These are phyloP conservation scores for Penicillium sp. DNA, from an alignment of 2,329 filamentous ascomycete species.

Conservation along the genomic window DNA sequence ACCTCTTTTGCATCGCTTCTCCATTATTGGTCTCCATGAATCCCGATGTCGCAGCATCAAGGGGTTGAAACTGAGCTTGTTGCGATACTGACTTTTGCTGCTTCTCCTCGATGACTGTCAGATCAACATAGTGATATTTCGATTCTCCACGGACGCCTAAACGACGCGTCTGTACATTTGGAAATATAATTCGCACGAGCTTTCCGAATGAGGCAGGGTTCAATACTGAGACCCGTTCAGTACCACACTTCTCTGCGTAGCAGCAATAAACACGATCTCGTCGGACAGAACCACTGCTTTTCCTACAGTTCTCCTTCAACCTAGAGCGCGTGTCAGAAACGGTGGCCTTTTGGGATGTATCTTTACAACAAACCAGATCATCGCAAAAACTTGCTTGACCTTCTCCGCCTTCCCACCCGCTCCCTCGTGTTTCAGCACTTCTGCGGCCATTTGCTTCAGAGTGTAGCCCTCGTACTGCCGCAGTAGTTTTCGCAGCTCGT, in stretches of 20 bases:
- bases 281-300: slow-evolving; percentile 71
- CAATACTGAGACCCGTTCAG: slow-evolving; percentile 88
- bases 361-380: slow-evolving; percentile 53
- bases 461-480: slow-evolving; percentile 52
- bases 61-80: slow-evolving; percentile 32
- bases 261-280: slow-evolving; percentile 92
- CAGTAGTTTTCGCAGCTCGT: slow-evolving; percentile 53
- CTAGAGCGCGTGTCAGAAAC: slow-evolving; percentile 33
- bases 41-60: slow-evolving; percentile 24
- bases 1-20: slow-evolving; percentile 39
- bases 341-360: background rate
- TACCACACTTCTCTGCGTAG: slow-evolving; percentile 91
- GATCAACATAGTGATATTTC: slow-evolving; percentile 86
- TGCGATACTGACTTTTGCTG: slow-evolving; percentile 39
- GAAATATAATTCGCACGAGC: slow-evolving; percentile 93
- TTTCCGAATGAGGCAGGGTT: slow-evolving; percentile 99
- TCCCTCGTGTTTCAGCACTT: slow-evolving; percentile 56
- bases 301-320: slow-evolving; percentile 54
- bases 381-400: slow-evolving; percentile 58
- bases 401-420: slow-evolving; percentile 56
- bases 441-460: slow-evolving; percentile 53
- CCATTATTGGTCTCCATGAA: slow-evolving; percentile 30
- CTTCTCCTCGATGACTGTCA: slow-evolving; percentile 53
- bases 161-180: slow-evolving; percentile 88
- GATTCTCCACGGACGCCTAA: slow-evolving; percentile 94